These are phyloP conservation scores for Claviceps arundinis DNA, from an alignment of 2,329 filamentous ascomycete genomes.

Conservation along the genomic window DNA sequence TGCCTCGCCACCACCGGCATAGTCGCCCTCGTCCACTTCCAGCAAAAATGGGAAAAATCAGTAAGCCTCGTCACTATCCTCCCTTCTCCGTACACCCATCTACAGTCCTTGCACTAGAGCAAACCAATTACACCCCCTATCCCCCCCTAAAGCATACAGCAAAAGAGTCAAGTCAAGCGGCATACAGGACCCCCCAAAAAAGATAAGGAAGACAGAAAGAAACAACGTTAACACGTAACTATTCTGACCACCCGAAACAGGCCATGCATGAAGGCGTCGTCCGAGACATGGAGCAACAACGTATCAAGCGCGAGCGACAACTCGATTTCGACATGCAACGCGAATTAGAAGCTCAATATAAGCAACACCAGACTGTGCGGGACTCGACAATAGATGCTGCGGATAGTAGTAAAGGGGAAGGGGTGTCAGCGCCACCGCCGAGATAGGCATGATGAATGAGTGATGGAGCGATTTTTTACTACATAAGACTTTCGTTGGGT, in stretches of 20 bases:
- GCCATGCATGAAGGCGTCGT: conserved; percentile 93
- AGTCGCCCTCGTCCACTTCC: conserved; percentile 76
- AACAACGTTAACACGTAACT: not conserved
- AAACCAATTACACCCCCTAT: no score
- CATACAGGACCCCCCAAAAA: not conserved
- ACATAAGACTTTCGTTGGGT: no score
- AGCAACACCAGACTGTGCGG: conserved; percentile 70
- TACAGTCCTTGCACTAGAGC: no score
- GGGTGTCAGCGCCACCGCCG: conserved; percentile 3
- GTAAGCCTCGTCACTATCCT: conserved; percentile 36
- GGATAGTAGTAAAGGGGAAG: conserved; percentile 1
- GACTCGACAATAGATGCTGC: conserved; percentile 17
- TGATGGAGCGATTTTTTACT: no score
- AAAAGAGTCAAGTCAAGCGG: not conserved
- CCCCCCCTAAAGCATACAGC: not conserved
- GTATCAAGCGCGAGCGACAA: conserved; percentile 78
- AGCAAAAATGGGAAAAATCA: conserved; percentile 70
- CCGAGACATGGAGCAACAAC: conserved; percentile 88
- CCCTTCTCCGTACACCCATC: no score
- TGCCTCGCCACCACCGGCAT: conserved; percentile 64
- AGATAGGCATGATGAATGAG: conserved; percentile 10
- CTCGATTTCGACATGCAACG: conserved; percentile 90
- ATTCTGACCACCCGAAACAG: conserved; percentile 28
- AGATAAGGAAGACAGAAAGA: not conserved
- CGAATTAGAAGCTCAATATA: conserved; percentile 76